Percentiles rank a stretch among this genome's conserved stretches.
These are phyloP conservation scores for Aspergillus viridinutans DNA, from an alignment of 2,329 filamentous ascomycete species.

Conservation along the genomic window DNA sequence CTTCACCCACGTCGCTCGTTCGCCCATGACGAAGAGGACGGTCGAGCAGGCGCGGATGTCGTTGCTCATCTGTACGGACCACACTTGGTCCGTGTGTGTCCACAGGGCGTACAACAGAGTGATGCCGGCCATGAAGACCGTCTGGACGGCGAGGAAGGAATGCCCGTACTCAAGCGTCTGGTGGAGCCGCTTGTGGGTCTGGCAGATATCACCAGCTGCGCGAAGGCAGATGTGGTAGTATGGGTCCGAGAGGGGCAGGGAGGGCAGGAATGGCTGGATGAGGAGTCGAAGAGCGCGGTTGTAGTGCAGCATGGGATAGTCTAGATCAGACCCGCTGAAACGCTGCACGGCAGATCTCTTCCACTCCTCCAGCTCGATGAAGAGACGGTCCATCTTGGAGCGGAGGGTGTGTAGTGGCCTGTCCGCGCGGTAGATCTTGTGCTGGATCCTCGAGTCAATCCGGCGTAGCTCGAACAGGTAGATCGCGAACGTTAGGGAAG, in stretches of 20 bases:
- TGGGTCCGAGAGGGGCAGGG: conserved; percentile 44
- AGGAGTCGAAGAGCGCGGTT: conserved; percentile 49
- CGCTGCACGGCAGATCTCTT: conserved; percentile 34
- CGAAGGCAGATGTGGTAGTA: conserved; percentile 43
- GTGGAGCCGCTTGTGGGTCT: conserved; percentile 35
- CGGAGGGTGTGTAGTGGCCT: conserved; percentile 41
- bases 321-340: conserved; percentile 37
- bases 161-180: conserved; percentile 38
- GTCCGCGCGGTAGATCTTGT: conserved; percentile 51
- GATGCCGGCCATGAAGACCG: conserved; percentile 37
- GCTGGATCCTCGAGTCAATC: conserved; percentile 48
- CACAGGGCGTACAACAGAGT: conserved; percentile 36
- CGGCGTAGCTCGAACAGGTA: conserved; percentile 46
- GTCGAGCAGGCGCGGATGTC: conserved; percentile 49
- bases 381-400: conserved; percentile 47
- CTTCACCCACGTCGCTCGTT: conserved; percentile 46
- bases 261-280: conserved; percentile 48
- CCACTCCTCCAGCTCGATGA: conserved; percentile 47
- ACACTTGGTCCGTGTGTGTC: conserved; percentile 44
- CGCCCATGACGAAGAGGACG: conserved; percentile 49
- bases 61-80: conserved; percentile 48
- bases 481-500: conserved; percentile 41
- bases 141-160: conserved; percentile 37
- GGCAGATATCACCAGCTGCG: conserved; percentile 35
- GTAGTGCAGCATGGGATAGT: conserved; percentile 50